Conservation (phyloP, 305 asterid species). For the Plantago rigida region DNA sequence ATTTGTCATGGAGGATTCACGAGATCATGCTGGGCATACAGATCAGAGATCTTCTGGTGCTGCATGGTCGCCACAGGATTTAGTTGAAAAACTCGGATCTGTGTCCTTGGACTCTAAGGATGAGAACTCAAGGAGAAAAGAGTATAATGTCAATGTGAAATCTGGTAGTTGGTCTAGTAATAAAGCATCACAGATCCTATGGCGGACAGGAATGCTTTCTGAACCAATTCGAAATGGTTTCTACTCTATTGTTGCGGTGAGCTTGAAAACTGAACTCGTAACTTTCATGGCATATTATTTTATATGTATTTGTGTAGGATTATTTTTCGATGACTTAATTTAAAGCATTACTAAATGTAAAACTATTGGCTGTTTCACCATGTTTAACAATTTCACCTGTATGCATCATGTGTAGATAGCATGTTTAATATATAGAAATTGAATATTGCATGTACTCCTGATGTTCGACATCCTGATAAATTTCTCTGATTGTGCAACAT, state of each 20-base stretch:
- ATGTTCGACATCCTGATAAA: conserved; percentile 8
- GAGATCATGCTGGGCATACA: conserved; percentile 47
- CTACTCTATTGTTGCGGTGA: conserved; percentile 86
- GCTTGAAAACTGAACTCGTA: conserved; percentile 32
- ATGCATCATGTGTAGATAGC: conserved; percentile 18
- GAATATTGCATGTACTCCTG: conserved; percentile 9
- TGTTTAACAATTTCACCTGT: conserved; percentile 11
- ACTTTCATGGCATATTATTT: conserved; percentile 10
- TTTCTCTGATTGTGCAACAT: neutral
- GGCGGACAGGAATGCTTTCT: conserved; percentile 85
- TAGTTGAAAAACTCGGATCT: conserved; percentile 63
- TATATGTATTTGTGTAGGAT: conserved; percentile 14
- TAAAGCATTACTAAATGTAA: conserved; percentile 11
- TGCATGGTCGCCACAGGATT: conserved; percentile 69
- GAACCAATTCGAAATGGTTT: conserved; percentile 90
- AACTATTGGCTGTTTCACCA: conserved; percentile 13
- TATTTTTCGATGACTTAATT: conserved; percentile 12
- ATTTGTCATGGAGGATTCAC: conserved; percentile 54
- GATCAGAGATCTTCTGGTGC: conserved; percentile 53
- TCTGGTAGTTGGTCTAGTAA: conserved; percentile 37
- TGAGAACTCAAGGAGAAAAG: conserved; percentile 39
- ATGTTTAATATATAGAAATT: conserved; percentile 10
- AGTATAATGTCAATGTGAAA: conserved; percentile 37
- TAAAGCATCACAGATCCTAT: conserved; percentile 75
- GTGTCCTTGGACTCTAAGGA: conserved; percentile 54